Conservation (phyloP, 2,329 filamentous ascomycete species). For the Paramyrothecium roridum region DNA sequence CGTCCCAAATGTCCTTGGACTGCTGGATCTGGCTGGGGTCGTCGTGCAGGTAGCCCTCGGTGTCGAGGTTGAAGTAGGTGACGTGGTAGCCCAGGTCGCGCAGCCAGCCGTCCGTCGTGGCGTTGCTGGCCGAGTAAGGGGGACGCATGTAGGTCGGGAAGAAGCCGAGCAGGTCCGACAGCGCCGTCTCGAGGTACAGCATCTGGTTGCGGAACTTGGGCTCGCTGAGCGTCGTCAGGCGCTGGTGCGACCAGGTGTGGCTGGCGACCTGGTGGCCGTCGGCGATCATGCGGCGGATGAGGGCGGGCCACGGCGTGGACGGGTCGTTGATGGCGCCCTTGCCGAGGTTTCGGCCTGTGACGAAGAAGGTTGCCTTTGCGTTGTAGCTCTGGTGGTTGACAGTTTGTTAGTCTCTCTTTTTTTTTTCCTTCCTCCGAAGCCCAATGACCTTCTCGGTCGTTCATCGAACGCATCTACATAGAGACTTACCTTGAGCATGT, state of each 20-base stretch:
- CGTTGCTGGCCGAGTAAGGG: constrained; percentile 43
- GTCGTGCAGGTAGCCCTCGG: constrained; percentile 55
- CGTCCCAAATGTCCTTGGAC: constrained; percentile 37
- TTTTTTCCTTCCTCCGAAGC: too few species aligned
- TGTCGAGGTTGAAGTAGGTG: constrained; percentile 59
- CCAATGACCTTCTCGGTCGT: too few species aligned
- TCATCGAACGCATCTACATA: too few species aligned
- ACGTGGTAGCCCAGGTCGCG: constrained; percentile 52
- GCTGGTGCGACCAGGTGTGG: constrained; percentile 45
- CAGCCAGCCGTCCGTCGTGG: constrained; percentile 33
- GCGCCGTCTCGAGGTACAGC: constrained; percentile 37
- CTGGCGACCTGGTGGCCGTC: constrained; percentile 60
- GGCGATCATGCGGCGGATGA: constrained; percentile 41
- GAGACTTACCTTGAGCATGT: constrained; percentile 24
- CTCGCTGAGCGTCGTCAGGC: constrained; percentile 32
- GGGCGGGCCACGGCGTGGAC: constrained; percentile 26
- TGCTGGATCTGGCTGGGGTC: constrained; percentile 42
- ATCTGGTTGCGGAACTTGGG: constrained; percentile 35
- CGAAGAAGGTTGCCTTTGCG: constrained; percentile 35
- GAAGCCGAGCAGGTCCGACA: constrained; percentile 35
- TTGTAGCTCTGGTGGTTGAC: constrained; percentile 20
- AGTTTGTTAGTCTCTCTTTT: too few species aligned
- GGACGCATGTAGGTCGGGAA: constrained; percentile 42
- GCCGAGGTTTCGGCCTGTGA: constrained; percentile 31
- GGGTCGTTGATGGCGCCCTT: constrained; percentile 40